These are phyloP conservation scores for Acephala macrosclerotiorum DNA, from an alignment of 2,329 filamentous ascomycete genomes.

Conservation along the genomic window DNA sequence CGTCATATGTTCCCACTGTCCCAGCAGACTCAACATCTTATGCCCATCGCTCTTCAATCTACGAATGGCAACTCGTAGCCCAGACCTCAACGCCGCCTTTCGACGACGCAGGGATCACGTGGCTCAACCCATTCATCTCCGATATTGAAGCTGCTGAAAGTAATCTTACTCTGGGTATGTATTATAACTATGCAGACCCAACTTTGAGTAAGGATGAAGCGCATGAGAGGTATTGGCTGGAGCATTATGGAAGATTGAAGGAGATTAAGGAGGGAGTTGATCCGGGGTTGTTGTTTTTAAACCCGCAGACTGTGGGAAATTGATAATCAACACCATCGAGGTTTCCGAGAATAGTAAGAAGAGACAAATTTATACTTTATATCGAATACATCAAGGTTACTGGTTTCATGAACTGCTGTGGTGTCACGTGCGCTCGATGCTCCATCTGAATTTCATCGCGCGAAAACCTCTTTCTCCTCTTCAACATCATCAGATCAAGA, in stretches of 20 bases:
- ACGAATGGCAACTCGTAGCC: slow-evolving; percentile 32
- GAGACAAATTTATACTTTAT: too few species aligned
- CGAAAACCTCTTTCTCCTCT: background rate
- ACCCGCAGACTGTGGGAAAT: slow-evolving; percentile 25
- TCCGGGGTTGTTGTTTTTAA: slow-evolving; percentile 27
- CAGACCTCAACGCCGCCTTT: slow-evolving; percentile 17
- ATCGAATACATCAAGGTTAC: too few species aligned
- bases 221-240: slow-evolving; percentile 29
- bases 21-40: slow-evolving; percentile 23
- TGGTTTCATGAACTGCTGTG: too few species aligned
- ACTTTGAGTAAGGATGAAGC: slow-evolving; percentile 23
- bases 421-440: background rate
- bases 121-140: slow-evolving; percentile 10
- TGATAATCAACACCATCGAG: background rate
- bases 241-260: slow-evolving; percentile 23
- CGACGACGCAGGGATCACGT: slow-evolving; percentile 1
- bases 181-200: slow-evolving; percentile 35
- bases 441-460: background rate
- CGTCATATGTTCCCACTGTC: slow-evolving; percentile 24
- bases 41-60: slow-evolving; percentile 28
- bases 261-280: slow-evolving; percentile 27
- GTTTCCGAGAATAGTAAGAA: too few species aligned
- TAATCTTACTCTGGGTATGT: slow-evolving; percentile 25
- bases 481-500: background rate
- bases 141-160: slow-evolving; percentile 14